Conservation (phyloP, 23 red algal genomes). For the Agarophyton chilense region DNA sequence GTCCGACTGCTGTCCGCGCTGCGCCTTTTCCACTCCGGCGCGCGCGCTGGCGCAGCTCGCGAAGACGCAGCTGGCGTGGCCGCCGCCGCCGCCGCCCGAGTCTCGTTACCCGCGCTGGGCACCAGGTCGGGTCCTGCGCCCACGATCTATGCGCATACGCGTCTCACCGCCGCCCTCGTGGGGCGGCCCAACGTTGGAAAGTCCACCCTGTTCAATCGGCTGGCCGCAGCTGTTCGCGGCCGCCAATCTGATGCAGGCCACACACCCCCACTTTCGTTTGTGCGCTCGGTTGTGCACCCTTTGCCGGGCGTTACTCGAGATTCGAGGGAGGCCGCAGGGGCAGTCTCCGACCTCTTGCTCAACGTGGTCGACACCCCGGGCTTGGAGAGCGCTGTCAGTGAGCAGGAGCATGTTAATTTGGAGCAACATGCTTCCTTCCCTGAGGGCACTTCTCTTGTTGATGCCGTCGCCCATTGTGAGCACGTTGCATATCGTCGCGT, state of each 20-base stretch:
- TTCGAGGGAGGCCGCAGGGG: constrained; percentile 41
- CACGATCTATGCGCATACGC: constrained; percentile 53
- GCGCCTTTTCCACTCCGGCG: neutral
- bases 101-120: neutral
- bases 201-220: constrained; percentile 89
- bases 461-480: constrained; percentile 30
- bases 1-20: neutral
- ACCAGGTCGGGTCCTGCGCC: constrained; percentile 36
- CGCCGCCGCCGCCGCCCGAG: neutral
- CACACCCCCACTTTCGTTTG: constrained; percentile 31
- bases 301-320: constrained; percentile 88
- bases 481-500: constrained; percentile 47
- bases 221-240: constrained; percentile 47
- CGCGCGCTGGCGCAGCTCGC: constrained; percentile 14
- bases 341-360: constrained; percentile 80
- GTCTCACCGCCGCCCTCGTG: constrained; percentile 69
- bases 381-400: constrained; percentile 62
- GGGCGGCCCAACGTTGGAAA: constrained; percentile 93
- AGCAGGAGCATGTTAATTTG: neutral
- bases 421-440: neutral
- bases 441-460: constrained; percentile 12
- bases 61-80: too few species aligned
- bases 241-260: neutral
- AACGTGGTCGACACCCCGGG: constrained; percentile 92
- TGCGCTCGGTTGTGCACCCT: constrained; percentile 78